These are phyloP conservation scores for Cucurbita ficifolia DNA, from an alignment of 306 rosid genomes.

Conservation along the genomic window DNA sequence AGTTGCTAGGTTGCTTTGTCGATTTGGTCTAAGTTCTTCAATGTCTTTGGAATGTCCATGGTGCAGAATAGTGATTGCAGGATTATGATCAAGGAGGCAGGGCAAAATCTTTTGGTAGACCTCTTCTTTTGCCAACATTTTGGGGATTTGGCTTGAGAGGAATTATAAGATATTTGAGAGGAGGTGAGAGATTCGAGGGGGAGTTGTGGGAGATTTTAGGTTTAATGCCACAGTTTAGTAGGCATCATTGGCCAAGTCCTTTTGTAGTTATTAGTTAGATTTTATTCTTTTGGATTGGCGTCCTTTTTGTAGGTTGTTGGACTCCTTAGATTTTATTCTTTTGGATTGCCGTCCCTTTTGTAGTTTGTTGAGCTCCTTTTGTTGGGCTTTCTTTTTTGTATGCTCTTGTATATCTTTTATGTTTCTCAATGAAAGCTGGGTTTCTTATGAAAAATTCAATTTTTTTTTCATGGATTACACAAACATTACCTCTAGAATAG, in stretches of 20 bases:
- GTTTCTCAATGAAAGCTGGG: background rate
- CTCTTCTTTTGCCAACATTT: background rate
- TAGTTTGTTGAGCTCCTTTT: background rate
- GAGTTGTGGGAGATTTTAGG: background rate
- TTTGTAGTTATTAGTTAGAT: too few relatives aligned
- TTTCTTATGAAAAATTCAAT: background rate
- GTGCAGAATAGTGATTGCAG: background rate
- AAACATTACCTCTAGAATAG: background rate
- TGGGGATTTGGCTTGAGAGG: background rate
- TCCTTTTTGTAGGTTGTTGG: background rate
- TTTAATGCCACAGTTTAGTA: background rate
- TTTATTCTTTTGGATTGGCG: background rate
- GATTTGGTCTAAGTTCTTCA: background rate
- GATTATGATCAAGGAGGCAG: background rate
- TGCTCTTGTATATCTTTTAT: background rate
- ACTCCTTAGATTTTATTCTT: too few relatives aligned
- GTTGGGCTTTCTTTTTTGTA: background rate
- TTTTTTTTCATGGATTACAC: background rate
- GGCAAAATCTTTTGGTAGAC: background rate
- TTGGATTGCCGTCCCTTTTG: background rate
- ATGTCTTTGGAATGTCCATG: background rate
- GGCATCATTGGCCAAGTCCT: background rate
- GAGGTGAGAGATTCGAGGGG: background rate
- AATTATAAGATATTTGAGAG: background rate
- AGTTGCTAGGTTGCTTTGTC: background rate